Evolutionary conservation across 495 filamentous ascomycete genomes (phyloP).

Genomic region (Podospora fimiseda): DNA sequence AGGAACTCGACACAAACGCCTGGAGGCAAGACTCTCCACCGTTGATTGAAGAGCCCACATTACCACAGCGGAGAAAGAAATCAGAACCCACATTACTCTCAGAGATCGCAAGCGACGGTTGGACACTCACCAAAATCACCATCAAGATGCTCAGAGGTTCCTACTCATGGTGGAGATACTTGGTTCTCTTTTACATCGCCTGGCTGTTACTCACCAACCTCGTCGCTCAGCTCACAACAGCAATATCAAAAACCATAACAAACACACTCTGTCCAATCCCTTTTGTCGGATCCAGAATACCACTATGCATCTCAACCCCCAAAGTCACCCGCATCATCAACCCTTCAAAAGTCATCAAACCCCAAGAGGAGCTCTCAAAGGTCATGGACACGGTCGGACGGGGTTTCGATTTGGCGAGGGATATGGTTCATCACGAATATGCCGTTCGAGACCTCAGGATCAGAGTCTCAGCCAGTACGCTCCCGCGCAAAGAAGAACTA

Average conservation of each 20-base stretch:
- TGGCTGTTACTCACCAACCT: background rate
- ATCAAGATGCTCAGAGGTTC: background rate
- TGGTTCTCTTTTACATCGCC: background rate
- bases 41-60: too few species aligned
- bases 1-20: too few species aligned
- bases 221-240: background rate
- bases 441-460: background rate
- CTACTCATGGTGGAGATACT: background rate
- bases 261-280: background rate
- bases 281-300: background rate
- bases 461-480: background rate
- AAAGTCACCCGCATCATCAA: background rate
- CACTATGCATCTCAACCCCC: background rate
- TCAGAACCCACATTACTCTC: background rate
- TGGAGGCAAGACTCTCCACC: too few species aligned
- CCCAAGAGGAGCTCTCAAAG: background rate
- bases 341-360: background rate
- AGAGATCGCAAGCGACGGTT: background rate
- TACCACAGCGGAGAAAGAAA: too few species aligned
- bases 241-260: background rate
- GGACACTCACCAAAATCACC: background rate
- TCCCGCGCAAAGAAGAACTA: background rate
- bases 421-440: background rate
- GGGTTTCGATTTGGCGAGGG: background rate
- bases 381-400: background rate